Evolutionary conservation across 306 rosid genomes (phyloP).

Genomic region (Citrullus mucosospermus): DNA sequence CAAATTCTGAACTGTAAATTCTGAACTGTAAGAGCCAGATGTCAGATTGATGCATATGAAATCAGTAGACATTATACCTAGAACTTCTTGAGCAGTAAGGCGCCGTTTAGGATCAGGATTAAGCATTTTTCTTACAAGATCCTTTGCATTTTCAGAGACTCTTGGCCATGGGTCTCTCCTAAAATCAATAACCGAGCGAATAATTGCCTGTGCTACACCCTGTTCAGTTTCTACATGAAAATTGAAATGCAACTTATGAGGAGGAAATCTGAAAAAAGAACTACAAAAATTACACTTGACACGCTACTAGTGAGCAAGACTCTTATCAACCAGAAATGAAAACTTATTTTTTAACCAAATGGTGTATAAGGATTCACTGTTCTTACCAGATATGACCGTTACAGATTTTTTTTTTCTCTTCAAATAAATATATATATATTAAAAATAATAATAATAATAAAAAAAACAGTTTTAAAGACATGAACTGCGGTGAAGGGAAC

Average conservation of each 20-base stretch:
- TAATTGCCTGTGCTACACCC: conserved; percentile 48
- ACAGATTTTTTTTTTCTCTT: neutral
- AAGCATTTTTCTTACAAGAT: conserved; percentile 40
- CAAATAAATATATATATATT: no score
- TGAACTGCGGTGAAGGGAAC: neutral
- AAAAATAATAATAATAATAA: no score
- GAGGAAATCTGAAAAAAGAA: neutral
- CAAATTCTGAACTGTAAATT: neutral
- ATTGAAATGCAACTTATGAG: conserved; percentile 1
- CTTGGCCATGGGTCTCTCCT: conserved; percentile 51
- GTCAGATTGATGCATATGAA: neutral
- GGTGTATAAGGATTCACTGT: neutral
- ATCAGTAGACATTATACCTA: conserved; percentile 15
- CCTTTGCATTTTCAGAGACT: conserved; percentile 38
- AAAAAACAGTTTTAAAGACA: neutral
- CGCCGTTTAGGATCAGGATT: conserved; percentile 32
- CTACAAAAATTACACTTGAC: neutral
- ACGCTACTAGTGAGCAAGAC: neutral
- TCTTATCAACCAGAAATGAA: neutral
- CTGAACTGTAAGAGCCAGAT: neutral
- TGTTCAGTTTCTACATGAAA: conserved; percentile 41
- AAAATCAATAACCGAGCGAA: conserved; percentile 35
- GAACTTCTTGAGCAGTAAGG: conserved; percentile 37
- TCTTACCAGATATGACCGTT: neutral
- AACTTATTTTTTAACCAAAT: neutral